Percentiles rank a stretch among this genome's conserved stretches.
These are phyloP conservation scores for Phyllosticta citriasiana DNA, from an alignment of 2,329 filamentous ascomycete genomes.

Conservation along the genomic window DNA sequence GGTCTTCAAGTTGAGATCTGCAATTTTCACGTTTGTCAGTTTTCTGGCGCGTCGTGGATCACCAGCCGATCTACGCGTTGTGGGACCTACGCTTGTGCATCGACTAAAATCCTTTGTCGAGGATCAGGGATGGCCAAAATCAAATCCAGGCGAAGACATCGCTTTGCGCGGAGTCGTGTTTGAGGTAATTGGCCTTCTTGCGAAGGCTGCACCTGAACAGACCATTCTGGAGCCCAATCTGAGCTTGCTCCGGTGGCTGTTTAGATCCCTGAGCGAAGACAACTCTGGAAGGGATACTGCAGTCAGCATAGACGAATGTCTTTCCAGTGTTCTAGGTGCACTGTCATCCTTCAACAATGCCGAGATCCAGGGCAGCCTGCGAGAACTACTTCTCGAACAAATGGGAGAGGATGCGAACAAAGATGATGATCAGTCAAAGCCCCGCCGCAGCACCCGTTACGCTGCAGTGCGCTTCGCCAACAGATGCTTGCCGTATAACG, in stretches of 20 bases:
- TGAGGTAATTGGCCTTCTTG: slow-evolving; percentile 78
- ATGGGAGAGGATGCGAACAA: slow-evolving; percentile 21
- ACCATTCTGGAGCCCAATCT: slow-evolving; percentile 42
- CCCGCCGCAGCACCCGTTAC: slow-evolving; percentile 56
- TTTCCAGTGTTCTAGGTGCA: slow-evolving; percentile 65
- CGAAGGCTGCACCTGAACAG: slow-evolving; percentile 52
- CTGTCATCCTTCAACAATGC: slow-evolving; percentile 32
- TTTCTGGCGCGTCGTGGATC: slow-evolving; percentile 73
- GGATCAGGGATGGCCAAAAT: slow-evolving; percentile 71
- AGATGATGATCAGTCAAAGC: slow-evolving; percentile 12
- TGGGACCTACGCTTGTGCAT: slow-evolving; percentile 59
- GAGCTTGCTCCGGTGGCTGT: slow-evolving; percentile 64
- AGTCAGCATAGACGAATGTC: slow-evolving; percentile 79
- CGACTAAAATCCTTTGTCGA: slow-evolving; percentile 65
- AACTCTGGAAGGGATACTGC: slow-evolving; percentile 61
- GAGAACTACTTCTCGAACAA: slow-evolving; percentile 25
- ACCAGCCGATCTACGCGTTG: slow-evolving; percentile 47
- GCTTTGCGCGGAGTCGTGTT: slow-evolving; percentile 72
- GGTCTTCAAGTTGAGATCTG: slow-evolving; percentile 66
- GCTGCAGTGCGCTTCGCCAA: slow-evolving; percentile 84
- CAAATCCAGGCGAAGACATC: slow-evolving; percentile 45
- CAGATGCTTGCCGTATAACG: slow-evolving; percentile 68
- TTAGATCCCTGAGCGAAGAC: slow-evolving; percentile 73
- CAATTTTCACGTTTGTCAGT: slow-evolving; percentile 76
- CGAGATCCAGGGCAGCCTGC: slow-evolving; percentile 30